These are phyloP conservation scores for Solanum aculeatissimum DNA, from an alignment of 305 asterid species.

Conservation along the genomic window DNA sequence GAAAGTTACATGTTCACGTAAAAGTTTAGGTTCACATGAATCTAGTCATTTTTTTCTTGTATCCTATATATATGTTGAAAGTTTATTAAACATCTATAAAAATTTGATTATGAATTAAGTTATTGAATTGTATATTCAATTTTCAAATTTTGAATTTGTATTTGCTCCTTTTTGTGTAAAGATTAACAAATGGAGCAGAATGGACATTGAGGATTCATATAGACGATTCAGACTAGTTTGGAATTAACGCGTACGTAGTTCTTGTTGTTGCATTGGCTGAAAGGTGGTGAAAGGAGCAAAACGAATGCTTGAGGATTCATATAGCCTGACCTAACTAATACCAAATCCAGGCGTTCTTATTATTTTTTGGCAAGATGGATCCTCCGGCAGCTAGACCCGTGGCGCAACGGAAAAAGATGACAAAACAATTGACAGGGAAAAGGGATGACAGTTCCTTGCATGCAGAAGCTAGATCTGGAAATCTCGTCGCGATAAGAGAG, in stretches of 20 bases:
- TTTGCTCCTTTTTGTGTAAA: constrained; percentile 7
- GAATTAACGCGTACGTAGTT: background rate
- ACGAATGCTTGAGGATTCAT: background rate
- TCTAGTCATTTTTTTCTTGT: background rate
- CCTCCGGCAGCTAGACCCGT: background rate
- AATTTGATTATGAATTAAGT: background rate
- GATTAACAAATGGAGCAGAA: background rate
- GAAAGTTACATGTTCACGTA: background rate
- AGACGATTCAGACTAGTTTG: background rate
- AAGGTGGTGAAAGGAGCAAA: background rate
- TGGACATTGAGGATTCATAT: background rate
- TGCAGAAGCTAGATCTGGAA: constrained; percentile 26
- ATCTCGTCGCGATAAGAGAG: constrained; percentile 8
- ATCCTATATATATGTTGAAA: background rate
- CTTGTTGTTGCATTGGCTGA: background rate
- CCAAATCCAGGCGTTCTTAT: background rate
- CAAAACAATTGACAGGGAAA: constrained; percentile 31
- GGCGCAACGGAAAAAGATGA: constrained; percentile 16
- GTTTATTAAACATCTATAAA: background rate
- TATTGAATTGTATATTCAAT: background rate
- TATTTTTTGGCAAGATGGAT: constrained; percentile 9
- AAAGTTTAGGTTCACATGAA: background rate
- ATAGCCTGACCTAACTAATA: background rate
- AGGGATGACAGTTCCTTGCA: constrained; percentile 28
- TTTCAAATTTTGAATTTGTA: constrained; percentile 7